These are phyloP conservation scores for Sequoiadendron giganteum DNA, from an alignment of 75 land plant genomes.

Conservation along the genomic window DNA sequence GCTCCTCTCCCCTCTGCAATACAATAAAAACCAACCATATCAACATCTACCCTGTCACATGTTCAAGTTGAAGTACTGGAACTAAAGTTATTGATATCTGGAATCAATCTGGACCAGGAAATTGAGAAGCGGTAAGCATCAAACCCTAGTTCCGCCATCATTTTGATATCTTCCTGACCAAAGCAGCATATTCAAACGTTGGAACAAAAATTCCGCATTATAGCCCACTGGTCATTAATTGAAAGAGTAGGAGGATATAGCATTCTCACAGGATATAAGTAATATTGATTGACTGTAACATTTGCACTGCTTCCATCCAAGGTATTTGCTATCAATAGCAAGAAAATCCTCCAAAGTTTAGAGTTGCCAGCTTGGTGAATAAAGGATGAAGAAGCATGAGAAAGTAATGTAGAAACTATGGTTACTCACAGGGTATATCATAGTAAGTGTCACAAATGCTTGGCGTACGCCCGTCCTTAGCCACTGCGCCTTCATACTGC, in stretches of 20 bases:
- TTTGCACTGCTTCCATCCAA: too few relatives aligned
- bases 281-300: not conserved
- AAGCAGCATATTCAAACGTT: not conserved
- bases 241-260: not conserved
- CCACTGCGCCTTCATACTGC: too few relatives aligned
- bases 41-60: not conserved
- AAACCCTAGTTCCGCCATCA: constrained; percentile 9
- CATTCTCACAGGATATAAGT: not conserved
- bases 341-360: too few relatives aligned
- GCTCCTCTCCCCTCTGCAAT: constrained; percentile 7
- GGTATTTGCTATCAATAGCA: too few relatives aligned
- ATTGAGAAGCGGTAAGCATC: constrained; percentile 18
- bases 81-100: not conserved
- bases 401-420: too few relatives aligned
- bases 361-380: too few relatives aligned
- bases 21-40: not conserved
- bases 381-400: too few relatives aligned
- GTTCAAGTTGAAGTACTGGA: not conserved
- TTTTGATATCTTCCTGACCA: constrained; percentile 16
- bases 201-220: not conserved
- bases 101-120: constrained; percentile 18
- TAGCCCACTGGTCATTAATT: not conserved
- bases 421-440: too few relatives aligned
- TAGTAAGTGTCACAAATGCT: too few relatives aligned
- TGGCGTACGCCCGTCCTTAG: too few relatives aligned